Evolutionary conservation across 2,329 filamentous ascomycete species (phyloP).

Genomic region (Paecilomyces sp.): DNA sequence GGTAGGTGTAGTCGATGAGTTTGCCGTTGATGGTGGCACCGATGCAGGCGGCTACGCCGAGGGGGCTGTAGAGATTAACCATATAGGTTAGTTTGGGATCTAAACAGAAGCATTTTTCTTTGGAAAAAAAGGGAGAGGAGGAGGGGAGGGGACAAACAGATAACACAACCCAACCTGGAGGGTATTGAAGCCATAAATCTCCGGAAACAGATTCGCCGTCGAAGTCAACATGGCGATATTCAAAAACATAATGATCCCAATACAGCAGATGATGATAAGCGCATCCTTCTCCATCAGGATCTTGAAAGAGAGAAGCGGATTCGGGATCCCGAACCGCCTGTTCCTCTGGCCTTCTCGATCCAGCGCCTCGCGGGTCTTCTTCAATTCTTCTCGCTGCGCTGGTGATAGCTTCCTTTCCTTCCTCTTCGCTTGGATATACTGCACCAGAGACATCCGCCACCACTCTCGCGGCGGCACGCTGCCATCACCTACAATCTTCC

Average conservation of each 20-base stretch:
- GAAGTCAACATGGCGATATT: constrained; percentile 37
- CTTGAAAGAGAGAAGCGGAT: constrained; percentile 24
- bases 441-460: constrained; percentile 11
- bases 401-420: constrained; percentile 1
- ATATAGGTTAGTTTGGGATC: background rate
- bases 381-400: constrained; percentile 1
- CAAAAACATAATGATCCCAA: constrained; percentile 34
- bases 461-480: constrained; percentile 15
- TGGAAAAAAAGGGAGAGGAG: too few species aligned
- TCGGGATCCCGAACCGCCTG: constrained; percentile 17
- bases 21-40: constrained; percentile 39
- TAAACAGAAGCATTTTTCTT: too few species aligned
- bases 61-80: constrained; percentile 19
- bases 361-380: background rate
- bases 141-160: constrained; percentile 2
- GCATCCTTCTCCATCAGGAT: constrained; percentile 27
- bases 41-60: constrained; percentile 10
- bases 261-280: constrained; percentile 21
- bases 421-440: constrained; percentile 10
- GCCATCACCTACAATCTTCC: constrained; percentile 31
- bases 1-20: constrained; percentile 66
- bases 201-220: constrained; percentile 36
- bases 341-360: background rate
- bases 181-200: constrained; percentile 39
- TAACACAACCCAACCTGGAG: constrained; percentile 36